These are phyloP conservation scores for Backusella morwellensis DNA, from an alignment of 192 early-diverging fungal genomes.

Conservation along the genomic window DNA sequence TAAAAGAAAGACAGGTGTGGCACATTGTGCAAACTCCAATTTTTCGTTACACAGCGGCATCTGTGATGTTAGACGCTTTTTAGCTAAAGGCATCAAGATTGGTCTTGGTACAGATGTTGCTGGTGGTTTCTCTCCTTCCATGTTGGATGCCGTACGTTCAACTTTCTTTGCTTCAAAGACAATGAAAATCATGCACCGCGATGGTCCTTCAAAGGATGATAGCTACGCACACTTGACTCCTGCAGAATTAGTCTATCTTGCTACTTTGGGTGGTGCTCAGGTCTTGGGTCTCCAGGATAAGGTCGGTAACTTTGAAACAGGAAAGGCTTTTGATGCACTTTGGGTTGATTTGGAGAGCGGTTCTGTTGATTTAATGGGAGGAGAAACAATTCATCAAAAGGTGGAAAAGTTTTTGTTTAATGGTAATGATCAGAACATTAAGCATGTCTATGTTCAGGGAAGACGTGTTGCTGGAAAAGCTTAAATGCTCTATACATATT, in stretches of 20 bases:
- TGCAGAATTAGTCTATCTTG: conserved; percentile 78
- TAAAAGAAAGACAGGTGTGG: conserved; percentile 67
- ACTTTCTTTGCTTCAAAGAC: conserved; percentile 75
- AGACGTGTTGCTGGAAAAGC: conserved; percentile 41
- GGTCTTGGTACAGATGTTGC: conserved; percentile 93
- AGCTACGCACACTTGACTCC: conserved; percentile 56
- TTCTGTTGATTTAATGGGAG: conserved; percentile 65
- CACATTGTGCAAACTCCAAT: conserved; percentile 94
- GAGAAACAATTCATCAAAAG: conserved; percentile 48
- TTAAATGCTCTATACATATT: neutral
- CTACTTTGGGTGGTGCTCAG: conserved; percentile 88
- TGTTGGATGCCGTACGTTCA: conserved; percentile 85
- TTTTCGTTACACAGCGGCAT: conserved; percentile 81
- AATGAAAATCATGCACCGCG: conserved; percentile 39
- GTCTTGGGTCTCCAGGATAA: conserved; percentile 68
- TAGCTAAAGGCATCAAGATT: conserved; percentile 75
- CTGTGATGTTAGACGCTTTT: conserved; percentile 74
- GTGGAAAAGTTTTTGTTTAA: conserved; percentile 92
- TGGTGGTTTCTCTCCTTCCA: conserved; percentile 83
- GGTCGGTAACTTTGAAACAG: conserved; percentile 81
- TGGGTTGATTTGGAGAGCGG: conserved; percentile 56
- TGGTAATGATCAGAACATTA: conserved; percentile 86
- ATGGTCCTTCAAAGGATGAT: conserved; percentile 14
- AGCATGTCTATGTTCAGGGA: conserved; percentile 80
- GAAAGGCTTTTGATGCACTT: conserved; percentile 94